Evolutionary conservation across 2,329 filamentous ascomycete genomes (phyloP).

Genomic region (Botryotinia calthae): DNA sequence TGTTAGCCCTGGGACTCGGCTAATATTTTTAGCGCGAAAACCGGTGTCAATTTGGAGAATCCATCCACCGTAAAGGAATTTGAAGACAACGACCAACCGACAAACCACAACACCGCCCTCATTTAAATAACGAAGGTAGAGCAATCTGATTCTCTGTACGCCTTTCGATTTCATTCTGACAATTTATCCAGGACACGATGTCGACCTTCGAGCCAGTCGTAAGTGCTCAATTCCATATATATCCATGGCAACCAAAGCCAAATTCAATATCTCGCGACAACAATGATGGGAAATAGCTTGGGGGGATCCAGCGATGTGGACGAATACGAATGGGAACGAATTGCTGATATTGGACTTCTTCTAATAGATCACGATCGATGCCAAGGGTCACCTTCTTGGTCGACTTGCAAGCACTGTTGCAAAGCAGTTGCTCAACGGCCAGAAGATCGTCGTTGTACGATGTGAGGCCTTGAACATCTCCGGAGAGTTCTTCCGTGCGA

Average conservation of each 20-base stretch:
- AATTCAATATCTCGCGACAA: constrained; percentile 24
- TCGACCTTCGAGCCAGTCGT: constrained; percentile 70
- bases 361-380: constrained; percentile 91
- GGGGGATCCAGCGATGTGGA: constrained; percentile 16
- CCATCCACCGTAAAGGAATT: constrained; percentile 19
- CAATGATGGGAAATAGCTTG: constrained; percentile 1
- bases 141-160: constrained; percentile 23
- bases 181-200: constrained; percentile 50
- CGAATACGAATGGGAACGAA: constrained; percentile 25
- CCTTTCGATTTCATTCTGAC: constrained; percentile 34
- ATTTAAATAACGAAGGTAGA: constrained; percentile 41
- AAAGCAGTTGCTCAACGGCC: constrained; percentile 97
- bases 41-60: constrained; percentile 16
- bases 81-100: constrained; percentile 29
- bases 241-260: neutral
- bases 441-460: constrained; percentile 99
- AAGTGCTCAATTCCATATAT: constrained; percentile 46
- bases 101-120: constrained; percentile 38
- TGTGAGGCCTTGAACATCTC: constrained; percentile 99
- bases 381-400: constrained; percentile 99
- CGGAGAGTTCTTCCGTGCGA: constrained; percentile 99
- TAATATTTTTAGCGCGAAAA: constrained; percentile 23
- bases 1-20: constrained; percentile 30
- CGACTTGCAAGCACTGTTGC: constrained; percentile 96
- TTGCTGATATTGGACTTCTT: constrained; percentile 40